Percentiles rank a stretch among this genome's conserved stretches.
These are phyloP conservation scores for Fonsecaea erecta DNA, from an alignment of 2,329 filamentous ascomycete genomes.

Conservation along the genomic window DNA sequence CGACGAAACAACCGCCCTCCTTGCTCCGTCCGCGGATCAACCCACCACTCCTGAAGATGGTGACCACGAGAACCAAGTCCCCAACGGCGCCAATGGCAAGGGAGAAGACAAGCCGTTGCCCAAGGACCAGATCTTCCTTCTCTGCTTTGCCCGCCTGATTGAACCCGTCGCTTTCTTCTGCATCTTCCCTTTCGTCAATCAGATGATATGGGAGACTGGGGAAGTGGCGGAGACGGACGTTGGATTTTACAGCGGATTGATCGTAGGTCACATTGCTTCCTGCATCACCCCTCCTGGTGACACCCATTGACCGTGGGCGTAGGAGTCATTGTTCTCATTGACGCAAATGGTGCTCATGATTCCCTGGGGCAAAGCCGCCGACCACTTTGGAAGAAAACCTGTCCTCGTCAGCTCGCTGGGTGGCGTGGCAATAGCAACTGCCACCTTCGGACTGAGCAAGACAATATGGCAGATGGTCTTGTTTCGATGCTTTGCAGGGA, in stretches of 20 bases:
- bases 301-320: neutral
- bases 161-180: slow-evolving; percentile 83
- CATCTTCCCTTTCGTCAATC: slow-evolving; percentile 79
- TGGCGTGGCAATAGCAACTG: slow-evolving; percentile 65
- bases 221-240: slow-evolving; percentile 66
- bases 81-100: slow-evolving; percentile 1
- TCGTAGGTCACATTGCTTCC: slow-evolving; percentile 57
- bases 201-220: slow-evolving; percentile 74
- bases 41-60: neutral
- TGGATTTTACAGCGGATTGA: slow-evolving; percentile 78
- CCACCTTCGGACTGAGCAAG: slow-evolving; percentile 70
- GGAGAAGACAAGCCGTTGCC: slow-evolving; percentile 54
- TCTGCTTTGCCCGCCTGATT: slow-evolving; percentile 73
- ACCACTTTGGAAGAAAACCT: slow-evolving; percentile 71
- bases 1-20: slow-evolving; percentile 33
- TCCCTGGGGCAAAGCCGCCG: slow-evolving; percentile 70
- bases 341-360: slow-evolving; percentile 81
- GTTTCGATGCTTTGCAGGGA: slow-evolving; percentile 70
- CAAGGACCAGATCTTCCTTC: slow-evolving; percentile 68
- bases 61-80: neutral
- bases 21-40: slow-evolving; percentile 15
- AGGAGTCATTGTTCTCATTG: slow-evolving; percentile 69
- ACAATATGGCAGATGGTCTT: slow-evolving; percentile 75
- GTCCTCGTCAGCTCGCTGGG: slow-evolving; percentile 69
- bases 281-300: neutral